Evolutionary conservation across 2,329 filamentous ascomycete species (phyloP), one percentile per base, ranked within the genome.

Genomic region (Penicillium olsonii): DNA sequence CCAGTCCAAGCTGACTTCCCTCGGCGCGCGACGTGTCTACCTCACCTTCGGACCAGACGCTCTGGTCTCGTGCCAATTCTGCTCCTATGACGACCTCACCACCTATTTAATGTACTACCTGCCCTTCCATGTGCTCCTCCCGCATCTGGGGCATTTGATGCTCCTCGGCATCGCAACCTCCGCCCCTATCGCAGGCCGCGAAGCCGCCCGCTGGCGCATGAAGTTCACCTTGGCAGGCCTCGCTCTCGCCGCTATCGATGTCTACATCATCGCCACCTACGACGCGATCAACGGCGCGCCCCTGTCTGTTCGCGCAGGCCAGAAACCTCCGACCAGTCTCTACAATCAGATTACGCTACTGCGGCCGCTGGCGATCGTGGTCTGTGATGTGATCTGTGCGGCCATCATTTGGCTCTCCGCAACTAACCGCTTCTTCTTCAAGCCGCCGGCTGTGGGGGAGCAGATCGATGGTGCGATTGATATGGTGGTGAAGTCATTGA

Each of bases 51-150:
- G 94, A 2, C 89, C 91, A 0, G 78, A 82, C 27, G 83, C 86
- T 8, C 69, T 97, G 31, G 77, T 85, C 18, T 78, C 84, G 50
- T 97, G 92, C 69, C 80, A 83, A n/a, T 96, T 95, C 75, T 96
- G 92, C 79, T 78, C 75, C 42, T 73, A 83, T n/a, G 85, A 88
- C 50, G 84, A 88, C 40, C 79, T 84, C 5, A 76, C 75, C 31
- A 83, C 81, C 35, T 96, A 91, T 75, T 79, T 95, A 41, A 81
- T 88, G 67, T 97, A 95, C 72, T 86, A 88, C 12, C 72, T 95
- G 0, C 88, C 92, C 0, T 65, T 68, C 50, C 78, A 83, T 20
- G 74, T 95, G 7, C 63, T 92, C 1, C 76, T 83, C 12, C 87
- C 89, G n/a, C 92, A 99, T 71, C 75, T 97, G 8, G 66, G 85